Evolutionary conservation across 2,329 filamentous ascomycete genomes (phyloP), one percentile per base, ranked within the genome.

Genomic region (Westerdykella ornata): DNA sequence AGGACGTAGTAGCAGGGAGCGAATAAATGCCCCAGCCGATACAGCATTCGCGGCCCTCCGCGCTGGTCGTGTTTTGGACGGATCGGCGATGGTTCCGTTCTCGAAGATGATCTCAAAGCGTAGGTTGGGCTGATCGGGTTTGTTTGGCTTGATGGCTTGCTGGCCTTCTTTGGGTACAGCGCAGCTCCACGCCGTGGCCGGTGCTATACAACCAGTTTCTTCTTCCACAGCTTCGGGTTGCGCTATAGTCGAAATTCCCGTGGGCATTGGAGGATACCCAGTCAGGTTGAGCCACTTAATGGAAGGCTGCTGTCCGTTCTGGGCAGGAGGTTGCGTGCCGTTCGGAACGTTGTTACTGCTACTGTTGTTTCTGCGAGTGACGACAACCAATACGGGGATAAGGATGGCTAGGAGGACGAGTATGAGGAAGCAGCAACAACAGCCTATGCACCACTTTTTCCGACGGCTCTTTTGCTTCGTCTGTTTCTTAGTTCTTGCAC

Each of bases 151-250:
- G 33, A 82, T 77, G 1, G 75, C 73, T 3, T 74, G 67, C 33
- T 89, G 85, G 45, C 86, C 68, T 52, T 88, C 86, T 59, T 88
- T 88, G 2, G 89, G 88, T 13, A 94, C 66, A 9, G 82, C 77
- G 62, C 89, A 97, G 59, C 84, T 94, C 89, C 89, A 97, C 41
- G 92, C 65, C 0, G 84, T 85, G 3, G 79, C 72, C 1, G 84
- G 84, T 6, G 74, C 70, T 3, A 89, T 80, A 52, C 89, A 97
- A 5, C 77, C 78, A 16, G 77, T 78, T 40, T 79, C 75, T n/a
- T 78, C 69, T 2, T 75, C 68, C 0, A 76, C 75, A 37, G 84
- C 80, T 51, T 85, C 77, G 0, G 88, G 80, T 4, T 83, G 84
- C 13, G 85, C 78, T 13, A 96, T 76, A 0, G 87, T 94, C 46